Evolutionary conservation across 2,329 filamentous ascomycete genomes (phyloP).

Genomic region (Zymoseptoria crescenta): DNA sequence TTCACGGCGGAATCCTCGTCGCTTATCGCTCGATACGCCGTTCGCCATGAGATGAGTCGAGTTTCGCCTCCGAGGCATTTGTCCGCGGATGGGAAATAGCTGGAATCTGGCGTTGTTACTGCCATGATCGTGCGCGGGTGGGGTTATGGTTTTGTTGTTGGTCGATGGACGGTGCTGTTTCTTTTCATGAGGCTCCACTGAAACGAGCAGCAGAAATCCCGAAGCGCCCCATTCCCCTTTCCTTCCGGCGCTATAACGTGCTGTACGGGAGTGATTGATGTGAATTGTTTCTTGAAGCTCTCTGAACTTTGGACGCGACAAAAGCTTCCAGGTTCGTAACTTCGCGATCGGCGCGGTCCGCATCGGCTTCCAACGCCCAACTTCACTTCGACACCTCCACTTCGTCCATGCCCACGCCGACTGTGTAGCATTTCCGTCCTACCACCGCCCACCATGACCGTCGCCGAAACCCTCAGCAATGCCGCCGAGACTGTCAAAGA

Average conservation of each 20-base stretch:
- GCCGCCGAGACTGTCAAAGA: slow-evolving; percentile 34
- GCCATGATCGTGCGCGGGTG: slow-evolving; percentile 7
- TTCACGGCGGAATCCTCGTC: slow-evolving; percentile 45
- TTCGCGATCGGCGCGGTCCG: not conserved
- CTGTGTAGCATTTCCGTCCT: not conserved
- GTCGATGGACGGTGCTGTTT: not conserved
- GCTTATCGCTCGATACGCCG: slow-evolving; percentile 48
- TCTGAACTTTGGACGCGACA: not conserved
- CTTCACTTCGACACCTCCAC: not conserved
- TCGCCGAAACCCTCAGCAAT: slow-evolving; percentile 29
- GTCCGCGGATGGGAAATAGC: slow-evolving; percentile 76
- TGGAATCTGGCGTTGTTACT: slow-evolving; percentile 4
- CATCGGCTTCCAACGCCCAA: not conserved
- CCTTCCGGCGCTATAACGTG: not conserved
- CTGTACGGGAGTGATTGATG: not conserved
- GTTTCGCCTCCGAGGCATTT: slow-evolving; percentile 75
- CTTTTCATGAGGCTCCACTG: not conserved
- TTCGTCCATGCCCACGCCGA: not conserved
- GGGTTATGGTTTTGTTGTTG: not conserved
- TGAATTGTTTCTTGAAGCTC: not conserved
- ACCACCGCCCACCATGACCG: slow-evolving; percentile 21
- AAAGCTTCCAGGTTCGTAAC: not conserved
- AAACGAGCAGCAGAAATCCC: not conserved
- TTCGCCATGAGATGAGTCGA: slow-evolving; percentile 63
- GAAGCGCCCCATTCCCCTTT: not conserved